Conservation (phyloP, 1,284 basidiomycete species). For the Cryptococcus sp. region DNA sequence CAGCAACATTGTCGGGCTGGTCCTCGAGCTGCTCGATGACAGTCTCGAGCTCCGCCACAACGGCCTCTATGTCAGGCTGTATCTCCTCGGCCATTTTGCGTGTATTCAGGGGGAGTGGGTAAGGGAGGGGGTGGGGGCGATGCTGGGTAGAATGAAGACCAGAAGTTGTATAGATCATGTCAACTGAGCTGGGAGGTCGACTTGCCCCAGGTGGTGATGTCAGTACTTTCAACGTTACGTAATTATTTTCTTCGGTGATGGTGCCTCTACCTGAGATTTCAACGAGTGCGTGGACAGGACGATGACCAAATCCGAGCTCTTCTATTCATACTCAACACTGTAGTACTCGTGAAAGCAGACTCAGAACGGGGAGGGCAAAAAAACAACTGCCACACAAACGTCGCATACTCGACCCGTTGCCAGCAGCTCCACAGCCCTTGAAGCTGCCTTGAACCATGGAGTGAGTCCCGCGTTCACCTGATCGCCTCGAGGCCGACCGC, state of each 20-base stretch:
- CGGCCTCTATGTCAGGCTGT: slow-evolving; percentile 4
- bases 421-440: no score
- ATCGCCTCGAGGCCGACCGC: not conserved
- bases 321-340: no score
- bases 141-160: not conserved
- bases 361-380: no score
- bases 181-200: not conserved
- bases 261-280: not conserved
- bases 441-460: not conserved
- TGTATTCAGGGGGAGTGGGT: not conserved
- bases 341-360: no score
- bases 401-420: no score
- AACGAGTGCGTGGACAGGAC: no score
- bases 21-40: slow-evolving; percentile 26
- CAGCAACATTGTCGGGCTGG: slow-evolving; percentile 29
- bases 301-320: no score
- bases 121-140: not conserved
- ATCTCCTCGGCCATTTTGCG: not conserved
- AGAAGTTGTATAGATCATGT: not conserved
- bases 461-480: not conserved
- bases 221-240: not conserved
- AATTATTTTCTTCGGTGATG: not conserved
- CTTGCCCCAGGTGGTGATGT: not conserved
- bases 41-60: slow-evolving; percentile 26
- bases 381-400: no score